Percentiles rank a stretch among this genome's conserved stretches.
Conservation (phyloP, 2,329 filamentous ascomycete species). For the Atkinsonella texensis region DNA sequence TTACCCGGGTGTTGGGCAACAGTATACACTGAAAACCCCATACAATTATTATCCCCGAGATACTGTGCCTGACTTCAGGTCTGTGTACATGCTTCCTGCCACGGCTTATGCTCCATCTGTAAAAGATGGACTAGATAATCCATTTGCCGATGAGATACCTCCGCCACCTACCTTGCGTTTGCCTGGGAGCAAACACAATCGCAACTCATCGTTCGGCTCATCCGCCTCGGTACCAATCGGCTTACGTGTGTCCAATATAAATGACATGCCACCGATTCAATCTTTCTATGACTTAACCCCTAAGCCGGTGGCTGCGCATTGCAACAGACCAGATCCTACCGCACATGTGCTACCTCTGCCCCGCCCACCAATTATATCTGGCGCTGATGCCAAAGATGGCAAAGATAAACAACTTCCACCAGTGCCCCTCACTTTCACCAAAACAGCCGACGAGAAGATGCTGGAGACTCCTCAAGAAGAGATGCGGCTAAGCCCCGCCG, state of each 20-base stretch:
- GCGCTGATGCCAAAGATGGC: not conserved
- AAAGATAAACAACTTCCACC: constrained; percentile 19
- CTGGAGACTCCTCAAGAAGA: constrained; percentile 10
- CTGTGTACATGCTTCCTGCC: constrained; percentile 28
- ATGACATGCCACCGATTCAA: constrained; percentile 30
- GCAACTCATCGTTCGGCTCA: constrained; percentile 51
- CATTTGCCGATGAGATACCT: constrained; percentile 12
- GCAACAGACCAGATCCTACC: not conserved
- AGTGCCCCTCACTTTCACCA: constrained; percentile 15
- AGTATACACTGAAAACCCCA: not conserved
- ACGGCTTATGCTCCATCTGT: constrained; percentile 5
- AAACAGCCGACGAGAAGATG: constrained; percentile 5
- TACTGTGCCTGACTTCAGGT: constrained; percentile 10
- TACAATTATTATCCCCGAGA: constrained; percentile 11
- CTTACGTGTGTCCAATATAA: constrained; percentile 50
- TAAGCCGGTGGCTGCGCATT: not conserved
- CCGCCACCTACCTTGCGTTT: constrained; percentile 33
- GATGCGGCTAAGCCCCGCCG: constrained; percentile 36
- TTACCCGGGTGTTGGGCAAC: not conserved
- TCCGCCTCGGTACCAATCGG: constrained; percentile 62
- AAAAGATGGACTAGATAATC: constrained; percentile 1
- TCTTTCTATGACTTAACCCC: constrained; percentile 7
- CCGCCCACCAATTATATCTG: not conserved
- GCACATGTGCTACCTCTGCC: not conserved
- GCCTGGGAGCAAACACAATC: constrained; percentile 28